phyloP scores from a whole-genome alignment of 2,329 filamentous ascomycete species.

The Ceratocystis eucalypticola region DNA sequence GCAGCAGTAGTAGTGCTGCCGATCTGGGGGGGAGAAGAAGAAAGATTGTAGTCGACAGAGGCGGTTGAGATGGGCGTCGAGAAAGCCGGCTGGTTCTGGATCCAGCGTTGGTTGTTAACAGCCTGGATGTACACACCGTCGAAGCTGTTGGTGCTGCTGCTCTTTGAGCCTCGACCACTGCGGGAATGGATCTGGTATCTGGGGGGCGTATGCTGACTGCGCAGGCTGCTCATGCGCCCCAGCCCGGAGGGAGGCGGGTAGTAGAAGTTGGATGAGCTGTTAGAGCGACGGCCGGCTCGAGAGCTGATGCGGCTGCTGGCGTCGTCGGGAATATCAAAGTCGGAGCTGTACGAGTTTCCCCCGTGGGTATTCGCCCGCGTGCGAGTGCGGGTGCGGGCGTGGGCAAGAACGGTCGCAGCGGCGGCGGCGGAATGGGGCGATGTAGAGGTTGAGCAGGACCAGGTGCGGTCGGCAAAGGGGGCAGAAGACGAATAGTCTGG shows the following conservation, averaged over 20 bases:
- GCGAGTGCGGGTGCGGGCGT: constrained; percentile 17
- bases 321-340: constrained; percentile 44
- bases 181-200: constrained; percentile 38
- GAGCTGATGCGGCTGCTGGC: constrained; percentile 42
- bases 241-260: constrained; percentile 27
- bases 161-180: constrained; percentile 55
- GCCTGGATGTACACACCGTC: constrained; percentile 48
- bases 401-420: constrained; percentile 12
- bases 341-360: constrained; percentile 46
- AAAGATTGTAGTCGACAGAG: constrained; percentile 5
- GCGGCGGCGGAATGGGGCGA: constrained; percentile 12
- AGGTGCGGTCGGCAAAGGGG: constrained; percentile 19
- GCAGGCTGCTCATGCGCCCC: constrained; percentile 50
- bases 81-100: constrained; percentile 22
- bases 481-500: constrained; percentile 5
- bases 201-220: constrained; percentile 32
- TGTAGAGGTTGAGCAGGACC: constrained; percentile 17
- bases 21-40: constrained; percentile 1
- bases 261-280: constrained; percentile 64
- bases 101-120: constrained; percentile 45
- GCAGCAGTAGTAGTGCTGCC: background rate
- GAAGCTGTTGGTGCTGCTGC: constrained; percentile 56
- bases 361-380: constrained; percentile 29
- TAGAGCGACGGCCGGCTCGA: constrained; percentile 52
- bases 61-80: background rate